These are phyloP conservation scores for Thyridium curvatum DNA, from an alignment of 2,329 filamentous ascomycete genomes.

Conservation along the genomic window DNA sequence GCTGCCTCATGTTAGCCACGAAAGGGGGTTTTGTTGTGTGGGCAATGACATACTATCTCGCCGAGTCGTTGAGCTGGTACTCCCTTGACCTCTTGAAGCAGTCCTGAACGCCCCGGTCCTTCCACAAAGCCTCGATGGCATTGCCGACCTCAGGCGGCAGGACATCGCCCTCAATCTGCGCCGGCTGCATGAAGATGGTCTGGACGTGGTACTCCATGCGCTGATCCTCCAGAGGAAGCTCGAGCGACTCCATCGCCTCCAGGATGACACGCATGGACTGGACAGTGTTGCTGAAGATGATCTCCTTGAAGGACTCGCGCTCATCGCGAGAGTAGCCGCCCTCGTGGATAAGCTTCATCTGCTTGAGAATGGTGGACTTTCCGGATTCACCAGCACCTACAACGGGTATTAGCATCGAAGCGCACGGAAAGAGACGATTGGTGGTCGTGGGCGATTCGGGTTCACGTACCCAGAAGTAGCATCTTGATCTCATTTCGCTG, in stretches of 20 bases:
- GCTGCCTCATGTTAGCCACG: conserved; percentile 36
- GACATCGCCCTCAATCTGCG: conserved; percentile 92
- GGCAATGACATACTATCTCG: conserved; percentile 77
- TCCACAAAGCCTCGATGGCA: conserved; percentile 89
- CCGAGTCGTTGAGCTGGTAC: conserved; percentile 94
- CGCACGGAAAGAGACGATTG: background rate
- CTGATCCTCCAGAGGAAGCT: conserved; percentile 82
- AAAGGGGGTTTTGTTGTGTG: background rate
- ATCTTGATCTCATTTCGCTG: conserved; percentile 99
- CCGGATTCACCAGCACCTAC: conserved; percentile 95
- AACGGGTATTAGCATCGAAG: conserved; percentile 13
- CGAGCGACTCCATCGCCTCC: conserved; percentile 62
- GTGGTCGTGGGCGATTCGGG: conserved; percentile 1
- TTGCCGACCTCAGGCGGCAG: conserved; percentile 90
- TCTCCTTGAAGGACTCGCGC: conserved; percentile 64
- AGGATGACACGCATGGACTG: conserved; percentile 66
- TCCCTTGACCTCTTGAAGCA: conserved; percentile 94
- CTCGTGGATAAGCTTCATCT: conserved; percentile 99
- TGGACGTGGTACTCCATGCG: conserved; percentile 96
- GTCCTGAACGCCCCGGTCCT: conserved; percentile 85
- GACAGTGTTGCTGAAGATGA: conserved; percentile 65
- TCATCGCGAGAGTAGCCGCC: conserved; percentile 94
- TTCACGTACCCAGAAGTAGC: conserved; percentile 81
- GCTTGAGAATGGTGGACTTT: conserved; percentile 90
- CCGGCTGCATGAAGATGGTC: conserved; percentile 97